A percentile compares a stretch with the other conserved stretches of the same genome.
Evolutionary conservation across 2,329 filamentous ascomycete genomes (phyloP).

Genomic region (Lasiodiplodia hormozganensis): DNA sequence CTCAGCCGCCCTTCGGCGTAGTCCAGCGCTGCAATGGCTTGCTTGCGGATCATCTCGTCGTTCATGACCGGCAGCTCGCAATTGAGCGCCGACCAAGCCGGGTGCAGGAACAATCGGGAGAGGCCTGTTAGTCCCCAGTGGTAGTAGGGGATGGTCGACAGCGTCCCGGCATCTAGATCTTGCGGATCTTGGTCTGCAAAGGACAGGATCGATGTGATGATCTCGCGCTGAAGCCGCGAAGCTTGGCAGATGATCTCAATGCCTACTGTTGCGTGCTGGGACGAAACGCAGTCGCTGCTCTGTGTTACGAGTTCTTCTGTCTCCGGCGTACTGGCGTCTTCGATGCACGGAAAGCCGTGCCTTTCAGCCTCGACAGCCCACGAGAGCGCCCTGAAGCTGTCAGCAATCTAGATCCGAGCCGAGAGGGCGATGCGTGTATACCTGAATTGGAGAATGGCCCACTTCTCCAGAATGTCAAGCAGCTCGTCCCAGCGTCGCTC

Average conservation of each 20-base stretch:
- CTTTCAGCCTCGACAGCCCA: slow-evolving; percentile 23
- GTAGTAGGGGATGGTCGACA: slow-evolving; percentile 21
- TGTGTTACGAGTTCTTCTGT: not conserved
- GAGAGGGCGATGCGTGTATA: not conserved
- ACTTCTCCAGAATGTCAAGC: slow-evolving; percentile 23
- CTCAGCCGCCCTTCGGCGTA: slow-evolving; percentile 25
- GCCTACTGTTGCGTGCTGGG: slow-evolving; percentile 14
- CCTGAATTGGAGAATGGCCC: slow-evolving; percentile 24
- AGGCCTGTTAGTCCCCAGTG: slow-evolving; percentile 27
- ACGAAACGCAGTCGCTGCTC: not conserved
- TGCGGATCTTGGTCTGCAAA: not conserved
- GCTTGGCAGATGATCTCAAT: slow-evolving; percentile 28
- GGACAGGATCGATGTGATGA: slow-evolving; percentile 25
- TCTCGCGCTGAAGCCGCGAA: slow-evolving; percentile 22
- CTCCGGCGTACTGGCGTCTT: not conserved
- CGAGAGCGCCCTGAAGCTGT: not conserved
- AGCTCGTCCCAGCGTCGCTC: not conserved
- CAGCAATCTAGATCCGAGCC: not conserved
- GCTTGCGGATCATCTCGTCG: slow-evolving; percentile 28
- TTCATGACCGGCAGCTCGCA: slow-evolving; percentile 24
- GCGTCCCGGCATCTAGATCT: slow-evolving; percentile 8
- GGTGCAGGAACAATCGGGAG: slow-evolving; percentile 24
- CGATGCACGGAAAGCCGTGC: not conserved
- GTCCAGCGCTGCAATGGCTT: slow-evolving; percentile 23
- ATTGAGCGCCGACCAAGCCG: slow-evolving; percentile 22